phyloP scores from a whole-genome alignment of 495 filamentous ascomycete genomes.

The Penicillium mononematosum region DNA sequence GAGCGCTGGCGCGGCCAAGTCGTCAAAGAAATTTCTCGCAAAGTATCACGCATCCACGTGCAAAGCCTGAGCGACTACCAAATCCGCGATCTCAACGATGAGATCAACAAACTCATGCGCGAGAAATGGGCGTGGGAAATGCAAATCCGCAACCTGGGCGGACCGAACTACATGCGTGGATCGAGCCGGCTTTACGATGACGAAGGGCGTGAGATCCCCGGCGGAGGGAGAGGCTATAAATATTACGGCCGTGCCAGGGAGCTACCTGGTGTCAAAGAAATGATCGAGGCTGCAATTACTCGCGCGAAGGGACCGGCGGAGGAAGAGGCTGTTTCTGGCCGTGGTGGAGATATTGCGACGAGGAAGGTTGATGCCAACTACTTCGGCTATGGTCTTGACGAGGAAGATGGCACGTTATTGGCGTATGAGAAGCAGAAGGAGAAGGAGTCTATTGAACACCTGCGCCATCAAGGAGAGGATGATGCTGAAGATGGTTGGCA shows the following conservation, averaged over 20 bases:
- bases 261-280: conserved; percentile 91
- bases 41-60: conserved; percentile 94
- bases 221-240: conserved; percentile 84
- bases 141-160: conserved; percentile 89
- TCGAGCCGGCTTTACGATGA: conserved; percentile 84
- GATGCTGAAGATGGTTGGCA: conserved; percentile 67
- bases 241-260: conserved; percentile 92
- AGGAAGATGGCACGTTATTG: conserved; percentile 84
- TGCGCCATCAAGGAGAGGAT: conserved; percentile 51
- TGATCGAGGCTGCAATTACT: conserved; percentile 76
- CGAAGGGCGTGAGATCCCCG: conserved; percentile 84
- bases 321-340: conserved; percentile 61
- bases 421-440: conserved; percentile 83
- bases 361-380: conserved; percentile 90
- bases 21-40: conserved; percentile 94
- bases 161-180: conserved; percentile 97
- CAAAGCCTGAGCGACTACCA: conserved; percentile 85
- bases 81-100: conserved; percentile 96
- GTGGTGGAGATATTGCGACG: conserved; percentile 65
- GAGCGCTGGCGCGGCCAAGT: conserved; percentile 99
- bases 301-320: conserved; percentile 56
- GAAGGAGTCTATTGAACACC: conserved; percentile 68
- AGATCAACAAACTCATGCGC: conserved; percentile 98
- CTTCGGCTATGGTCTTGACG: conserved; percentile 91
- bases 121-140: conserved; percentile 99